phyloP scores from a whole-genome alignment of 106 monocot genomes.

The Triglochin maritima region DNA sequence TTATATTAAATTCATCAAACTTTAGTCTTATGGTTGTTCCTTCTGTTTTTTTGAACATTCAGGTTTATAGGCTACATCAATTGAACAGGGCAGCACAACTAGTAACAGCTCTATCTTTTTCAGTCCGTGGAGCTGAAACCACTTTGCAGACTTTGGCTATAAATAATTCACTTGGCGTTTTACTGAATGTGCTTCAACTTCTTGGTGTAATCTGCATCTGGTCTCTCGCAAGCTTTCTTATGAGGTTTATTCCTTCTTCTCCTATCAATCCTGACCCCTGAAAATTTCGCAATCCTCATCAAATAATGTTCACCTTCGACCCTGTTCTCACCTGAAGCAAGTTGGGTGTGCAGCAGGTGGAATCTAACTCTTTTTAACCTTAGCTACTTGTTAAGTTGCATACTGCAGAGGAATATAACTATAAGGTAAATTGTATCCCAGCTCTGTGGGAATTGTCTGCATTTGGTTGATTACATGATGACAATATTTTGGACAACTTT shows the following conservation, averaged over 20 bases:
- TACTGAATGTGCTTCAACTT: conserved; percentile 73
- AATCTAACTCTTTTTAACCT: neutral
- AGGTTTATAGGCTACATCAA: conserved; percentile 94
- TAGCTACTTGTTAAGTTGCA: neutral
- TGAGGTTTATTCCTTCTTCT: conserved; percentile 70
- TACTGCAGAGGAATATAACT: neutral
- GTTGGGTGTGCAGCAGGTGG: too few relatives aligned
- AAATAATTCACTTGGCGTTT: conserved; percentile 61
- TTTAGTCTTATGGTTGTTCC: too few relatives aligned
- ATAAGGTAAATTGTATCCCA: neutral
- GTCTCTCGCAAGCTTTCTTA: conserved; percentile 84
- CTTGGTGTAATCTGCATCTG: conserved; percentile 92
- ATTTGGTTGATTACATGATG: neutral
- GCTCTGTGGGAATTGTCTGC: neutral
- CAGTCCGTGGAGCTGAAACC: conserved; percentile 72
- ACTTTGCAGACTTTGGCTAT: conserved; percentile 77
- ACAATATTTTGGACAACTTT: too few relatives aligned
- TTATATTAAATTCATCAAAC: too few relatives aligned
- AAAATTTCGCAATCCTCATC: neutral
- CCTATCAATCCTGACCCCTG: conserved; percentile 16
- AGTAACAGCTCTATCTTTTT: conserved; percentile 81
- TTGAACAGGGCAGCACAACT: conserved; percentile 88
- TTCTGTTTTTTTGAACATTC: neutral
- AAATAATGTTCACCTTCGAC: neutral
- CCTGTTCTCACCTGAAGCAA: neutral